Conservation (phyloP, 2,329 filamentous ascomycete genomes). For the Nannizzia gypsea region DNA sequence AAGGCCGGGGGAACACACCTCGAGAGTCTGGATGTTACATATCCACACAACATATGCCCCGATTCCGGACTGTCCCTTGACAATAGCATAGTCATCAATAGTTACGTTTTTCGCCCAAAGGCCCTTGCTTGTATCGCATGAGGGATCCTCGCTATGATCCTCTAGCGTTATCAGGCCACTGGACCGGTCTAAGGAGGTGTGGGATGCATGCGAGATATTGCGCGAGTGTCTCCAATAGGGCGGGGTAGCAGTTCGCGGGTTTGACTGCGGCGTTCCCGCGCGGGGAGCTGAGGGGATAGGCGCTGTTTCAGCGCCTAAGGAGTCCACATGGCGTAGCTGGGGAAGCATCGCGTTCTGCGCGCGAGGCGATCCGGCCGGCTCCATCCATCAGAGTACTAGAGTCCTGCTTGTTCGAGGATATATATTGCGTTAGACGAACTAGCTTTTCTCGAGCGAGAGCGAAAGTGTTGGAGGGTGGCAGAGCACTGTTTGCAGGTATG, state of each 20-base stretch:
- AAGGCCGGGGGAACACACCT: constrained; percentile 43
- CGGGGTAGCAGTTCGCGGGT: constrained; percentile 19
- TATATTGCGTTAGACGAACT: background rate
- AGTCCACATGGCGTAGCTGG: background rate
- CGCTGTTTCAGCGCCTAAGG: constrained; percentile 2
- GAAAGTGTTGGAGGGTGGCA: background rate
- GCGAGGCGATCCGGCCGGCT: constrained; percentile 25
- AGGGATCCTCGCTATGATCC: constrained; percentile 50
- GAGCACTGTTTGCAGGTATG: background rate
- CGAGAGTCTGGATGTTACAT: constrained; percentile 73
- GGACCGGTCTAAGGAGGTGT: constrained; percentile 29
- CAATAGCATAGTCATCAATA: constrained; percentile 51
- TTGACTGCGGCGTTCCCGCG: constrained; percentile 5
- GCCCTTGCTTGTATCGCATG: constrained; percentile 44
- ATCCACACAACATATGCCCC: constrained; percentile 97
- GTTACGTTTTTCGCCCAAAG: constrained; percentile 52
- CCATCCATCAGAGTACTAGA: constrained; percentile 29
- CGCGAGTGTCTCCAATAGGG: constrained; percentile 38
- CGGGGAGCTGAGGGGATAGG: constrained; percentile 13
- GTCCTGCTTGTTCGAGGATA: background rate
- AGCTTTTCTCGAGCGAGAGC: background rate
- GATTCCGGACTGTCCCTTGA: constrained; percentile 47
- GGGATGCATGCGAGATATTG: constrained; percentile 30
- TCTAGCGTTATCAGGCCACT: constrained; percentile 45
- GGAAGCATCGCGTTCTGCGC: constrained; percentile 14